phyloP scores from a whole-genome alignment of 768 basidiomycete genomes.

The Termitomyces sp. region DNA sequence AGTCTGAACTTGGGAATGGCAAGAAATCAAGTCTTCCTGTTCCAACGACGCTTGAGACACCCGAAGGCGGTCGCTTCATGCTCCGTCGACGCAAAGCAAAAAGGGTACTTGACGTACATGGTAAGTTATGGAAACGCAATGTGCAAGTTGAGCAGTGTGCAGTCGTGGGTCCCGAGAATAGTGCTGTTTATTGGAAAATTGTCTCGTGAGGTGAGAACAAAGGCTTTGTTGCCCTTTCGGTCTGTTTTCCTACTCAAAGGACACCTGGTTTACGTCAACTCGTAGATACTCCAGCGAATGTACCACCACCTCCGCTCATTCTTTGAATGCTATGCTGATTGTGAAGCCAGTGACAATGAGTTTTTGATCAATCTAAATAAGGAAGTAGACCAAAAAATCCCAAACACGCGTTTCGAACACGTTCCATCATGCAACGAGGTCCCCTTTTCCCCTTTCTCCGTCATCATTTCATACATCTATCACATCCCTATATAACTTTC shows the following conservation, averaged over 20 bases:
- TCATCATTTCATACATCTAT: background rate
- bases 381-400: background rate
- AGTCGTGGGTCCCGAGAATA: constrained; percentile 57
- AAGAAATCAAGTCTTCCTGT: constrained; percentile 53
- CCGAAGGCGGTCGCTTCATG: constrained; percentile 55
- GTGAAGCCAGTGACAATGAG: background rate
- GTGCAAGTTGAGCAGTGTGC: constrained; percentile 62
- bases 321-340: background rate
- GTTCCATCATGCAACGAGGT: background rate
- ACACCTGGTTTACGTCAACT: background rate
- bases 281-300: background rate
- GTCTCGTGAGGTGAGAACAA: background rate
- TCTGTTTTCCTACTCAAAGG: background rate
- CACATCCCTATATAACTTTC: background rate
- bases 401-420: background rate
- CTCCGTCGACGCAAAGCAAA: constrained; percentile 43
- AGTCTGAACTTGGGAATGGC: constrained; percentile 73
- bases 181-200: constrained; percentile 69
- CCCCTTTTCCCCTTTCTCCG: background rate
- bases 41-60: constrained; percentile 45
- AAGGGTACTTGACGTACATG: constrained; percentile 53
- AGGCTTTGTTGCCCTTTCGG: background rate
- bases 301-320: background rate
- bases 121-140: constrained; percentile 52
- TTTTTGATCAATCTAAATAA: background rate